These are phyloP conservation scores for Lactarius sp. DNA, from an alignment of 768 basidiomycete genomes.

Conservation along the genomic window DNA sequence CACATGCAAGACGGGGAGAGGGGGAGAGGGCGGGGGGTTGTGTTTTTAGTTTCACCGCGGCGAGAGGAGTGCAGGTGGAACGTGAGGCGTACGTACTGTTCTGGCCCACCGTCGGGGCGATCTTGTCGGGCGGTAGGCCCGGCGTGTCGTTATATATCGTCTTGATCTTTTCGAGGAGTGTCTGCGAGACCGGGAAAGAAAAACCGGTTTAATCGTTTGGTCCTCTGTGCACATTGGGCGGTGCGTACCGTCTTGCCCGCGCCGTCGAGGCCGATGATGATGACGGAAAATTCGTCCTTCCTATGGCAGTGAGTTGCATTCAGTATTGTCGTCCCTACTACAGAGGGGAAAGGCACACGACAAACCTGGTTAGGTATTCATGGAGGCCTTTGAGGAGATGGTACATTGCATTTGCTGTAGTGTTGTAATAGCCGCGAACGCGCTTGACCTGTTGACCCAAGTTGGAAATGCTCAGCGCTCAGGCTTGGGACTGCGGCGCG, in stretches of 20 bases:
- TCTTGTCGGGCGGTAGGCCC: conserved; percentile 86
- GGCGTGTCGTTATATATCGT: conserved; percentile 84
- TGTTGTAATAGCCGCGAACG: too few relatives aligned
- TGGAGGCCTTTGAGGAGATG: conserved; percentile 90
- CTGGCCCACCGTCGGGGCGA: conserved; percentile 94
- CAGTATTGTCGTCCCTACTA: too few relatives aligned
- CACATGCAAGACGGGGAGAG: too few relatives aligned
- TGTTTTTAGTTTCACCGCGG: too few relatives aligned
- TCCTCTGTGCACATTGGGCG: background rate
- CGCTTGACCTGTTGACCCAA: too few relatives aligned
- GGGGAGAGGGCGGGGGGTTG: too few relatives aligned
- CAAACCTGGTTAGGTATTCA: conserved; percentile 79
- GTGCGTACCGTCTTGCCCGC: conserved; percentile 80
- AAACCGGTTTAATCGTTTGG: background rate
- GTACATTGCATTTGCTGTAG: conserved; percentile 49
- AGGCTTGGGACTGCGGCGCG: too few relatives aligned
- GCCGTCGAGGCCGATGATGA: conserved; percentile 90
- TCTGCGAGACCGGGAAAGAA: conserved; percentile 42
- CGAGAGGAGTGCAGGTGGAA: background rate
- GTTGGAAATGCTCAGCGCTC: too few relatives aligned
- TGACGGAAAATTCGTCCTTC: conserved; percentile 88
- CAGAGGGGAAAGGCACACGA: background rate
- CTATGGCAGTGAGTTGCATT: conserved; percentile 33
- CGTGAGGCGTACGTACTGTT: conserved; percentile 73
- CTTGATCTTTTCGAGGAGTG: conserved; percentile 90